phyloP scores from a whole-genome alignment of 345 rosid species.

The Brassica juncea region DNA sequence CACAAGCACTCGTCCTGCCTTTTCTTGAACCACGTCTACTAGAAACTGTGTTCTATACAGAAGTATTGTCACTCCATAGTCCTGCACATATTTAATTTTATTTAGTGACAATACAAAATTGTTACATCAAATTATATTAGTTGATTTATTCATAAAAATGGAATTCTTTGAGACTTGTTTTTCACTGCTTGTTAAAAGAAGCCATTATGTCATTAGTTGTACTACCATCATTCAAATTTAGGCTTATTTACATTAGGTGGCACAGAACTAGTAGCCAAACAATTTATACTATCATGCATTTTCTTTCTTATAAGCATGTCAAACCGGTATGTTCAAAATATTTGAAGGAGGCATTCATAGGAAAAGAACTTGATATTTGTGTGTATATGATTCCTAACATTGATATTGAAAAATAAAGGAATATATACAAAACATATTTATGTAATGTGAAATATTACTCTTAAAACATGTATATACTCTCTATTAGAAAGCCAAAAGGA shows the following conservation, averaged over 20 bases:
- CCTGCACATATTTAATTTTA: constrained; percentile 42
- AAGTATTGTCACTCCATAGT: constrained; percentile 56
- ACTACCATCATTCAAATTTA: neutral
- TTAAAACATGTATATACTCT: neutral
- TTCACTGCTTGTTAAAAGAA: neutral
- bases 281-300: neutral
- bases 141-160: neutral
- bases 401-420: neutral
- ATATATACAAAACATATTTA: neutral
- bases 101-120: neutral
- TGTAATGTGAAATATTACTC: neutral
- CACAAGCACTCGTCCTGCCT: constrained; percentile 59
- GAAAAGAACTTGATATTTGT: neutral
- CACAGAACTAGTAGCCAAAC: neutral
- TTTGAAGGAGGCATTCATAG: neutral
- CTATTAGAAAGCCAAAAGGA: neutral
- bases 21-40: constrained; percentile 59
- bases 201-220: neutral
- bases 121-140: neutral
- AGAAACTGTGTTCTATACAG: constrained; percentile 62
- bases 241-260: neutral
- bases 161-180: neutral
- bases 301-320: neutral
- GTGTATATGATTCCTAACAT: neutral
- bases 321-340: neutral